phyloP scores from a whole-genome alignment of 1,284 basidiomycete species.

The Somion occarium region DNA sequence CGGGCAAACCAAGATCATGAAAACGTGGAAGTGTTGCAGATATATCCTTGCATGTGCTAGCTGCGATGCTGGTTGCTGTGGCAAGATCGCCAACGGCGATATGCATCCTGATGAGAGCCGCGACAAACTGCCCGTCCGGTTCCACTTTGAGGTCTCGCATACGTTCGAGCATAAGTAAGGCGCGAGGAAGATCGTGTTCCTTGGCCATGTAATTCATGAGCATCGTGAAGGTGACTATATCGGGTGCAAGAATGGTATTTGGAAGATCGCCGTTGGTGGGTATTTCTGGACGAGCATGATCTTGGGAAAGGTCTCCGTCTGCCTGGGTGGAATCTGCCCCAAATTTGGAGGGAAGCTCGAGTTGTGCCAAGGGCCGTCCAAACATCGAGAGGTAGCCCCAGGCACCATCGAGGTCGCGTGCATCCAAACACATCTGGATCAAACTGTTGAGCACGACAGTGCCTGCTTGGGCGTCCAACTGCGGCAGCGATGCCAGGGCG shows the following conservation, averaged over 20 bases:
- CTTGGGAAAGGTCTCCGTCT: constrained; percentile 23
- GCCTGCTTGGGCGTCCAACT: constrained; percentile 34
- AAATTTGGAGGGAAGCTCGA: constrained; percentile 18
- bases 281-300: constrained; percentile 6
- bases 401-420: constrained; percentile 43
- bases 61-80: constrained; percentile 46
- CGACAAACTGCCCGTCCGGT: constrained; percentile 43
- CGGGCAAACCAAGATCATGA: constrained; percentile 3
- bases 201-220: constrained; percentile 55
- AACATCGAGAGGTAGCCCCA: constrained; percentile 47
- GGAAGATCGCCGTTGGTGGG: background rate
- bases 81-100: constrained; percentile 41
- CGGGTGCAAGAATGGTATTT: constrained; percentile 31
- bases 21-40: constrained; percentile 21
- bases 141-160: constrained; percentile 40
- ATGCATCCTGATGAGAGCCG: constrained; percentile 53
- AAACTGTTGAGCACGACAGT: constrained; percentile 59
- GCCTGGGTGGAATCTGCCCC: constrained; percentile 30
- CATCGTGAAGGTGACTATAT: constrained; percentile 59
- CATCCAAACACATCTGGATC: constrained; percentile 53
- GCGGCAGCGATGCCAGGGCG: constrained; percentile 43
- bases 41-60: constrained; percentile 35
- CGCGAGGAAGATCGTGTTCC: constrained; percentile 39
- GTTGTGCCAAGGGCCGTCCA: constrained; percentile 25
- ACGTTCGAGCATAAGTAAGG: constrained; percentile 41